Base-by-base conservation (phyloP, 208 protist species). In the Trypanosoma caninum region DNA sequence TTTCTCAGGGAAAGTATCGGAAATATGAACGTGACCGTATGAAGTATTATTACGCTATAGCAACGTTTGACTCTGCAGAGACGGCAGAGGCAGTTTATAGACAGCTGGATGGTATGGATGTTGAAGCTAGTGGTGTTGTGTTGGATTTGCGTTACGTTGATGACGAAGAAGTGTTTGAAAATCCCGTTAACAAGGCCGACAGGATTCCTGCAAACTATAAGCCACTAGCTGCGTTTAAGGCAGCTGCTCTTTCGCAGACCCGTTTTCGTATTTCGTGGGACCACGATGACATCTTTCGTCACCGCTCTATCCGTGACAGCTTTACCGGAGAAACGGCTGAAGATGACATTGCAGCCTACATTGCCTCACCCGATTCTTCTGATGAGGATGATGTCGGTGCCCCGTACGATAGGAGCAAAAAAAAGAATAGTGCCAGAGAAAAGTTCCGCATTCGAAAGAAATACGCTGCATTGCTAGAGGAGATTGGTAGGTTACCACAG, bases 31-130 rank as follows among this genome's bases (percentile, higher is more conserved):
- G 96, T 63, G 63, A 92, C 61, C 84, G 91, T 33, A 86, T 98
- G 79, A 88, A 84, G 69, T 99, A 98, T 76, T 99, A 97, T 76
- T 99, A 98, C 78, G 98, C 97, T n/a, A 82, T 99, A 0, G 95
- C 94, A 18, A 92, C 87, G 37, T 98, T 97, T 74, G 96, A 98
- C 81, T 88, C 72, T 2, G 50, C 82, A 4, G 84, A 87, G 14
- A 98, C 97, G 14, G 95, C 96, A 0, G 80, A 75, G 2, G 72
- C 72, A 9, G 86, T 99, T 35, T 98, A 98, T 84, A 79, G 92
- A 13, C 82, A 97, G 59, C 91, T 97, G 37, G 96, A 98, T 65
- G 95, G 95, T 30, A 90, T 97, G 70, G 97, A 99, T 64, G 91
- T 98, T 52, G 94, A 98, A 74, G 87, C 91, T 16, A 97, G 88